phyloP scores from a whole-genome alignment of 305 asterid genomes.

The Solanum hybrid region DNA sequence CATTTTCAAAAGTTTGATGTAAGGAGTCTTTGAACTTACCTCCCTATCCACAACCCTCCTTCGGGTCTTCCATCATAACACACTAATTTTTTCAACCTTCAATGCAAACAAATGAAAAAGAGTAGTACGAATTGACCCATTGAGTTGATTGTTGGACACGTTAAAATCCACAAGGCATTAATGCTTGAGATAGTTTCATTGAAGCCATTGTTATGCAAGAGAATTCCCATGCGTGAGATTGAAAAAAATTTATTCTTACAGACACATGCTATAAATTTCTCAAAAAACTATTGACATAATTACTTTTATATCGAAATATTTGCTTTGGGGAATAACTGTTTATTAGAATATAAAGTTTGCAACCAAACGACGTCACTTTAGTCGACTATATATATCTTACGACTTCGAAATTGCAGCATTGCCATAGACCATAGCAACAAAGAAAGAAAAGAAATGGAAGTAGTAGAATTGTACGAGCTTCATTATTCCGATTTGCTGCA shows the following conservation, averaged over 20 bases:
- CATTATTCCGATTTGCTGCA: constrained; percentile 44
- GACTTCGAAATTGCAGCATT: background rate
- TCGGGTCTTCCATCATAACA: background rate
- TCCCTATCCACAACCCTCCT: background rate
- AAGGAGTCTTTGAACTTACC: background rate
- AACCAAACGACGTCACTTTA: background rate
- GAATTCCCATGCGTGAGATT: background rate
- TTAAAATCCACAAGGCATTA: background rate
- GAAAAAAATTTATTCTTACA: background rate
- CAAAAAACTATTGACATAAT: background rate
- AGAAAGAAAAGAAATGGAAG: constrained; percentile 25
- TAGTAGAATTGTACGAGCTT: constrained; percentile 46
- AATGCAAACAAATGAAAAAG: background rate
- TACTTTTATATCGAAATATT: background rate
- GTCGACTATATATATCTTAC: too few species aligned
- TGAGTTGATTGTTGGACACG: background rate
- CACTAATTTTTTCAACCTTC: background rate
- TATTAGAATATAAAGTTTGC: background rate
- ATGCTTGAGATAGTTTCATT: background rate
- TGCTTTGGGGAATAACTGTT: background rate
- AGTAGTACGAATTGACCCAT: background rate
- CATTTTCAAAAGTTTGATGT: background rate
- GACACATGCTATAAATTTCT: background rate
- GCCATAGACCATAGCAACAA: background rate
- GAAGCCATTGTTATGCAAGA: background rate